Evolutionary conservation across 331 rosid species (phyloP).

Genomic region (Rosa hybrid): DNA sequence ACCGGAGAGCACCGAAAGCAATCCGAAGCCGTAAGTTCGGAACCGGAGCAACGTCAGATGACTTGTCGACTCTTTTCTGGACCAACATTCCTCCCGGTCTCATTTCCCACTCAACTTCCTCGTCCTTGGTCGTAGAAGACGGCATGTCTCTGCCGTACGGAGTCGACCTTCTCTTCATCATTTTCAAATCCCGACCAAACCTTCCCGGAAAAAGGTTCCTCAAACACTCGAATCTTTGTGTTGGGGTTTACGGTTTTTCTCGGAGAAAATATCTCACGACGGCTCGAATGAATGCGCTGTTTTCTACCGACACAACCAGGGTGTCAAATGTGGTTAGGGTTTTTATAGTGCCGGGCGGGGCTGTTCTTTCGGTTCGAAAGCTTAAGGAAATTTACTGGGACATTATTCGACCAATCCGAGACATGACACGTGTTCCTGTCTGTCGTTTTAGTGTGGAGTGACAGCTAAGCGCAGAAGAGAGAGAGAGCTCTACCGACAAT

Average conservation of each 20-base stretch:
- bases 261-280: constrained; percentile 25
- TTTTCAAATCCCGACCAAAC: constrained; percentile 19
- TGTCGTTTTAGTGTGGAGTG: constrained; percentile 35
- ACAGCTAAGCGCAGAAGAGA: constrained; percentile 58
- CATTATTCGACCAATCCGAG: constrained; percentile 29
- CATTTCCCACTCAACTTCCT: constrained; percentile 67
- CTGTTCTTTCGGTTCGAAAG: neutral
- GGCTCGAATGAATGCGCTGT: neutral
- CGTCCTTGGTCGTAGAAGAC: constrained; percentile 24
- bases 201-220: constrained; percentile 20
- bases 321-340: constrained; percentile 10
- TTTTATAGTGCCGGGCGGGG: constrained; percentile 21
- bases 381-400: constrained; percentile 2
- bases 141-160: constrained; percentile 27
- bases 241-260: neutral
- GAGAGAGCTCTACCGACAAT: constrained; percentile 53
- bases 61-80: constrained; percentile 43
- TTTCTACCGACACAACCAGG: constrained; percentile 57
- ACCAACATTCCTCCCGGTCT: constrained; percentile 92
- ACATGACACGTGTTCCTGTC: constrained; percentile 29
- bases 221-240: neutral
- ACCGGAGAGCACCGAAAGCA: constrained; percentile 56
- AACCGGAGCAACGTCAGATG: constrained; percentile 19
- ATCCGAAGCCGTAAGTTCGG: constrained; percentile 52
- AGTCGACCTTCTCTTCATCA: constrained; percentile 41